Evolutionary conservation across 176 grass and related monocot species (phyloP).

Genomic region (Ensete ventricosum): DNA sequence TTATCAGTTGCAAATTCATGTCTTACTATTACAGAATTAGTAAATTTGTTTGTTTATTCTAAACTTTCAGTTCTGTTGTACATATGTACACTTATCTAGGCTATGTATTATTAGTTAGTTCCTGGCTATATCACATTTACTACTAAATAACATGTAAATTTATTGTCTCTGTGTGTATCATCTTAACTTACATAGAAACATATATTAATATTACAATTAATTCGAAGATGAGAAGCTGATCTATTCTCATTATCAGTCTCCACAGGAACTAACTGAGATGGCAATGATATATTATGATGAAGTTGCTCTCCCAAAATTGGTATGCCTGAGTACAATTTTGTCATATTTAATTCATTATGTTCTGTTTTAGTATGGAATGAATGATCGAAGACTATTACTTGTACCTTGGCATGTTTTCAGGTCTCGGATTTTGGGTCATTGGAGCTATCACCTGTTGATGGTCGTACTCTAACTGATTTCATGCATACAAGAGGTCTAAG

Average conservation of each 20-base stretch:
- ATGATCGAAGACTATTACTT: background rate
- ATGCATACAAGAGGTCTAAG: conserved; percentile 93
- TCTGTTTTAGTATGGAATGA: background rate
- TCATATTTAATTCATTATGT: conserved; percentile 7
- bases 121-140: no score
- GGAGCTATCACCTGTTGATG: conserved; percentile 98
- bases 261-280: conserved; percentile 91
- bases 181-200: no score
- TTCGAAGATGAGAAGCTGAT: conserved; percentile 21
- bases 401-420: conserved; percentile 32
- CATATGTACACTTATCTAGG: no score
- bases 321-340: conserved; percentile 33
- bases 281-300: conserved; percentile 92
- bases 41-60: no score
- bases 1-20: no score
- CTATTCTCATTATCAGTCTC: conserved; percentile 50
- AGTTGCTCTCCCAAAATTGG: conserved; percentile 95
- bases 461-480: conserved; percentile 97
- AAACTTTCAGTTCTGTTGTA: no score
- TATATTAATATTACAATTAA: background rate
- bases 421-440: conserved; percentile 98
- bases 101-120: no score
- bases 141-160: no score
- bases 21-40: no score
- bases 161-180: no score